phyloP scores from a whole-genome alignment of 1,284 basidiomycete genomes.

The Malassezia sp. region DNA sequence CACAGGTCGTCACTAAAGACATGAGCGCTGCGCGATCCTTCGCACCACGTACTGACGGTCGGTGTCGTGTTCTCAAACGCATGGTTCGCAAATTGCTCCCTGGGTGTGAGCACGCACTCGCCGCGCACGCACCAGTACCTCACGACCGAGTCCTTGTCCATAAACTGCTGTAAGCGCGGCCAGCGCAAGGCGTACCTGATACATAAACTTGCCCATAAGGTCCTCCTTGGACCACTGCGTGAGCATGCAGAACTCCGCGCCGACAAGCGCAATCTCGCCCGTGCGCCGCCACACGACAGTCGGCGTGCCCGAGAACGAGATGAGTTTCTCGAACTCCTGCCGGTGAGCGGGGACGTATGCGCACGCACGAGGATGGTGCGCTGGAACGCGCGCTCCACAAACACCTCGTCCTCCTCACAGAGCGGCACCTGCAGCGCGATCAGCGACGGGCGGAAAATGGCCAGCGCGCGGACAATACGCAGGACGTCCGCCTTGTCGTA shows the following conservation, averaged over 20 bases:
- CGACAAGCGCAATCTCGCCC: constrained; percentile 90
- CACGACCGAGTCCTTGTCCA: constrained; percentile 41
- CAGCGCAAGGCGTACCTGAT: no score
- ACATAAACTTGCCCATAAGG: constrained; percentile 40
- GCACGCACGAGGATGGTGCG: constrained; percentile 75
- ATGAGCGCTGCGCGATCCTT: no score
- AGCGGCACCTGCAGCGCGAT: constrained; percentile 67
- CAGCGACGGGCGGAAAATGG: constrained; percentile 83
- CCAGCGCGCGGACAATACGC: constrained; percentile 81
- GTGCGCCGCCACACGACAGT: constrained; percentile 98
- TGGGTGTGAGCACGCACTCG: neutral
- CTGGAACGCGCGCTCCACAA: constrained; percentile 90
- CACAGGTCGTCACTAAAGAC: constrained; percentile 39
- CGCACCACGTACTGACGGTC: no score
- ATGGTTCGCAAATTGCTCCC: constrained; percentile 41
- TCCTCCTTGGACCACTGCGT: constrained; percentile 50
- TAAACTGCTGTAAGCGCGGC: no score
- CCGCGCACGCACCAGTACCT: constrained; percentile 31
- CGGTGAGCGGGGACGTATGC: no score
- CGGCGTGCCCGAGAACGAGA: constrained; percentile 94
- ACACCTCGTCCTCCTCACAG: constrained; percentile 49
- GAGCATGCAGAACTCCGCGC: constrained; percentile 88
- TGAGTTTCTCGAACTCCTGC: constrained; percentile 93
- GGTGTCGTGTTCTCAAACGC: constrained; percentile 45
- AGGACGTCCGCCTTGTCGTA: constrained; percentile 93